Evolutionary conservation across 768 basidiomycete species (phyloP).

Genomic region (Tricholoma furcatifolium): DNA sequence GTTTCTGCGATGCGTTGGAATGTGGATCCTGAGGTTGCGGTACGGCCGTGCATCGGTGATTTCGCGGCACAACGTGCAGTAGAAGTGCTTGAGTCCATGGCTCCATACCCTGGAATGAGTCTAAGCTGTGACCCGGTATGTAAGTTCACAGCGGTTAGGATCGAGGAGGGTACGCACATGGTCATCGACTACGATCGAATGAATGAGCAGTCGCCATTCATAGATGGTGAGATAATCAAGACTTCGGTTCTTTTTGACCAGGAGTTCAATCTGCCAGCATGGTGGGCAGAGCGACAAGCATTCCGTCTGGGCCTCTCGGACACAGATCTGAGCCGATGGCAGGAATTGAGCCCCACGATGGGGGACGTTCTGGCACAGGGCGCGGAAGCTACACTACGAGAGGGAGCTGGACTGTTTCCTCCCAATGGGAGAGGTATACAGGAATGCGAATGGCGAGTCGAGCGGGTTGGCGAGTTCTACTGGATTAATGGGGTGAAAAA

Average conservation of each 20-base stretch:
- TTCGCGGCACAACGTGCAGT: not conserved
- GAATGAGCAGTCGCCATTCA: too few relatives aligned
- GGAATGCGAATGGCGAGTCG: not conserved
- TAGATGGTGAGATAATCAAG: too few relatives aligned
- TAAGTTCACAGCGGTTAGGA: too few relatives aligned
- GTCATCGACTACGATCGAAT: too few relatives aligned
- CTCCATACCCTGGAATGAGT: too few relatives aligned
- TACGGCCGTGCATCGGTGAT: not conserved
- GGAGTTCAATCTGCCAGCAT: not conserved
- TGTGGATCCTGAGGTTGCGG: not conserved
- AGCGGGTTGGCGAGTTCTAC: not conserved
- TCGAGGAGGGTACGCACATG: too few relatives aligned
- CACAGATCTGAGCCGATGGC: not conserved
- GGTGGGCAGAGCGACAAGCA: not conserved
- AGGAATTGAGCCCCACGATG: not conserved
- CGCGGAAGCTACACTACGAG: not conserved
- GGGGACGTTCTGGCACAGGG: not conserved
- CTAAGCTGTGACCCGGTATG: too few relatives aligned
- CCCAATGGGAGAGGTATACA: not conserved
- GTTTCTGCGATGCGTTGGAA: not conserved
- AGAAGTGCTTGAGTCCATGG: too few relatives aligned
- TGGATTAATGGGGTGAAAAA: not conserved
- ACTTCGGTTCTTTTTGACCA: too few relatives aligned
- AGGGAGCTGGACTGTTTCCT: not conserved
- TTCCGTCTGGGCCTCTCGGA: not conserved